A percentile compares a stretch with the other conserved stretches of the same genome.
Conservation (phyloP, 345 rosid genomes). For the Hibiscus tridactylites region DNA sequence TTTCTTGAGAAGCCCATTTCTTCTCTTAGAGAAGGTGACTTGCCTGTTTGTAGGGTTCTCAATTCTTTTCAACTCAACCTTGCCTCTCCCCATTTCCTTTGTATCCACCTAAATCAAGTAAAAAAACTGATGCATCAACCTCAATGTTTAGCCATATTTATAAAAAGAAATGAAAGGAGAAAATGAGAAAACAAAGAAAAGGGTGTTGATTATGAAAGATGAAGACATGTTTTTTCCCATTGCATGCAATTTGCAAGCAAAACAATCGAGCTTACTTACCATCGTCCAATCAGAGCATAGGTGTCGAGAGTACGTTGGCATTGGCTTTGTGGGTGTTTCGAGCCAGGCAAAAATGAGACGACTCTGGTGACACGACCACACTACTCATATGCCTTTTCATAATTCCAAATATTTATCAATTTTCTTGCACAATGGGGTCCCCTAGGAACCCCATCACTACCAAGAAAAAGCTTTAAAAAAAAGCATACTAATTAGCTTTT, state of each 20-base stretch:
- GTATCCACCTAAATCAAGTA: constrained; percentile 6
- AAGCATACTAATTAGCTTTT: background rate
- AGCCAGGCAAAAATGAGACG: background rate
- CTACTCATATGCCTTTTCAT: background rate
- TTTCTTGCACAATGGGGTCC: background rate
- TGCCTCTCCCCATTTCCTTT: constrained; percentile 52
- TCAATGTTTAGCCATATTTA: background rate
- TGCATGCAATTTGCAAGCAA: background rate
- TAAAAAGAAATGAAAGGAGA: background rate
- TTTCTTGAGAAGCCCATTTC: constrained; percentile 56
- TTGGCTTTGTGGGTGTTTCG: background rate
- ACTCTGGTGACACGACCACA: constrained; percentile 7
- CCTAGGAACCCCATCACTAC: background rate
- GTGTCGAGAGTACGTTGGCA: background rate
- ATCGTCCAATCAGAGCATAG: background rate
- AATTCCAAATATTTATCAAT: background rate
- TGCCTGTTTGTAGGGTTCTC: constrained; percentile 56
- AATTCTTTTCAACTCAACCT: constrained; percentile 54
- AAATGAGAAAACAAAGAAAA: no score
- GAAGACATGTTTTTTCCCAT: background rate
- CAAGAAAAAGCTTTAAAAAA: background rate
- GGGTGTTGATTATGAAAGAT: background rate
- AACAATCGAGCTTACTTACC: background rate
- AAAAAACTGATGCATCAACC: background rate
- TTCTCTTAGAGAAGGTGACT: constrained; percentile 59